Conservation (phyloP, 2,329 filamentous ascomycete genomes). For the Emmonsia crescens region DNA sequence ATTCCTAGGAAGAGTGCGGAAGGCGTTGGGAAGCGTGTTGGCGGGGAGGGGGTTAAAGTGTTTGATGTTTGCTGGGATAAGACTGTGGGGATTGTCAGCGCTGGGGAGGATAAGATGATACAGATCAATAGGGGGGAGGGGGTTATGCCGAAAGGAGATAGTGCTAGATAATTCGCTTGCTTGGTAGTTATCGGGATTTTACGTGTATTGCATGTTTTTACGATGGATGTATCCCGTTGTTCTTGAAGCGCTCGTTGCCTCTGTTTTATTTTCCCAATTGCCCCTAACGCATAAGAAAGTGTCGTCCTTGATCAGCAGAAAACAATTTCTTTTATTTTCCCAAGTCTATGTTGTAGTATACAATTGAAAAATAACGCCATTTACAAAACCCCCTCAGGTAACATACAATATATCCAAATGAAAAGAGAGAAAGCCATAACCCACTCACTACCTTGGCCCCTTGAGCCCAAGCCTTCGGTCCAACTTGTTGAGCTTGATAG, state of each 20-base stretch:
- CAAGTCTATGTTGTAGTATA: conserved; percentile 11
- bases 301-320: not conserved
- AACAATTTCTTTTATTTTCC: conserved; percentile 1
- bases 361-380: conserved; percentile 2
- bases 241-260: not conserved
- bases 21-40: conserved; percentile 51
- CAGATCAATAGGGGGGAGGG: conserved; percentile 70
- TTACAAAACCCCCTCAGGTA: not conserved
- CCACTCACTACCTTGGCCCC: conserved; percentile 2
- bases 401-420: not conserved
- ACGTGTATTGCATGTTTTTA: conserved; percentile 18
- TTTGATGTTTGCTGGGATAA: conserved; percentile 80
- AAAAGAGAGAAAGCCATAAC: not conserved
- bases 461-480: conserved; percentile 37
- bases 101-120: conserved; percentile 84
- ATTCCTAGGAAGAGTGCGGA: conserved; percentile 65
- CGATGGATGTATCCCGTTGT: not conserved
- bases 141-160: conserved; percentile 25
- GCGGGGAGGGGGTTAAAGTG: conserved; percentile 81
- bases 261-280: not conserved
- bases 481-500: conserved; percentile 48
- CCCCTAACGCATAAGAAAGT: not conserved
- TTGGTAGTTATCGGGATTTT: not conserved
- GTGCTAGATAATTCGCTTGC: conserved; percentile 18
- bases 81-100: conserved; percentile 79